Evolutionary conservation across 2,329 filamentous ascomycete genomes (phyloP).

Genomic region (Sporothrix schenckii): DNA sequence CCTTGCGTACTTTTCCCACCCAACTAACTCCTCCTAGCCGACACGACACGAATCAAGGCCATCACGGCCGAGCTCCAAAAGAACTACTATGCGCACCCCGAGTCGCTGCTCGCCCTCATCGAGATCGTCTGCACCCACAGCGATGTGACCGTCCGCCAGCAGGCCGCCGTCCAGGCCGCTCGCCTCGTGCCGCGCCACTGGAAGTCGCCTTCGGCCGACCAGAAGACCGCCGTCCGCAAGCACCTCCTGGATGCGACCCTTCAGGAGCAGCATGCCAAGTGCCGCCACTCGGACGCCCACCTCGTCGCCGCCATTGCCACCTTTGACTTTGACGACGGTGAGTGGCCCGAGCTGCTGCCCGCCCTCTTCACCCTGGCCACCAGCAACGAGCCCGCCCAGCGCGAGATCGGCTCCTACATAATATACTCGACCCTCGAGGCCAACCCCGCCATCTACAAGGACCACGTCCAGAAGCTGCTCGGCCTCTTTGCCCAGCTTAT

Average conservation of each 20-base stretch:
- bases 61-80: constrained; percentile 90
- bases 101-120: constrained; percentile 81
- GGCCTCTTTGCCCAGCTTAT: constrained; percentile 84
- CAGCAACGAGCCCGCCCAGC: constrained; percentile 73
- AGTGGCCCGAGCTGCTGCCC: constrained; percentile 80
- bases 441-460: constrained; percentile 79
- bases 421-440: constrained; percentile 90
- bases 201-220: constrained; percentile 69
- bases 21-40: constrained; percentile 59
- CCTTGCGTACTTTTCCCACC: not conserved
- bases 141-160: constrained; percentile 74
- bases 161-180: constrained; percentile 86
- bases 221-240: constrained; percentile 79
- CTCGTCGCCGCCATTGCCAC: constrained; percentile 85
- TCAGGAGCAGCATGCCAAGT: constrained; percentile 73
- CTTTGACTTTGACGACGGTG: constrained; percentile 81
- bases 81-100: constrained; percentile 85
- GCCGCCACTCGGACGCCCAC: constrained; percentile 83
- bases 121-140: constrained; percentile 84
- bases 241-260: constrained; percentile 83
- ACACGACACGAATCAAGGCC: constrained; percentile 86
- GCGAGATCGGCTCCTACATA: constrained; percentile 90
- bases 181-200: constrained; percentile 86
- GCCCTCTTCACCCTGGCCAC: constrained; percentile 78
- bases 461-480: constrained; percentile 79